These are phyloP conservation scores for Exophiala dermatitidis DNA, from an alignment of 2,329 filamentous ascomycete species.

Conservation along the genomic window DNA sequence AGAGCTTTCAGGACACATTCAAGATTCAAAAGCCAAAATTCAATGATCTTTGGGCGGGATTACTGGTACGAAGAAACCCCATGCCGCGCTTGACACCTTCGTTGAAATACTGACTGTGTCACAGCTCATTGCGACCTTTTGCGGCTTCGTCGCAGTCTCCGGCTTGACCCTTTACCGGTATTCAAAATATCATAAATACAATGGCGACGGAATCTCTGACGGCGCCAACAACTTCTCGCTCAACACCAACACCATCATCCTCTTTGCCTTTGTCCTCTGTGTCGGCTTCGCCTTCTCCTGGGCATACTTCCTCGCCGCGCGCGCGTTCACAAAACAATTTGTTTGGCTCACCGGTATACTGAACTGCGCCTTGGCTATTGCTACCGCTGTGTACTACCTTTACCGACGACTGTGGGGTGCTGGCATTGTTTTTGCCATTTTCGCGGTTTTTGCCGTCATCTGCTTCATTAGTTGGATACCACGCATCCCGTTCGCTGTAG, in stretches of 20 bases:
- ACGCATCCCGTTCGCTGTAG: slow-evolving; percentile 79
- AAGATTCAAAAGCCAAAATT: slow-evolving; percentile 76
- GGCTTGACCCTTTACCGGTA: slow-evolving; percentile 71
- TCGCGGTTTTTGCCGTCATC: slow-evolving; percentile 69
- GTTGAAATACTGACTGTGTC: not conserved
- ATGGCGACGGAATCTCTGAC: slow-evolving; percentile 67
- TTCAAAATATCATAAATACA: slow-evolving; percentile 53
- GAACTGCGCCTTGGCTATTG: slow-evolving; percentile 78
- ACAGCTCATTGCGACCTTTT: slow-evolving; percentile 62
- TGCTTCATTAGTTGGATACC: slow-evolving; percentile 86
- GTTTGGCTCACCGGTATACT: slow-evolving; percentile 89
- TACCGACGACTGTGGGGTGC: slow-evolving; percentile 68
- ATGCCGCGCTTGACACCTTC: not conserved
- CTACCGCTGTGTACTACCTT: slow-evolving; percentile 80
- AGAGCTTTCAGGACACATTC: slow-evolving; percentile 71
- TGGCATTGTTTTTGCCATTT: slow-evolving; percentile 79
- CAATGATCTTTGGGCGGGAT: slow-evolving; percentile 82
- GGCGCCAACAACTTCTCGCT: slow-evolving; percentile 60
- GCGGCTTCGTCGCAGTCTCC: slow-evolving; percentile 69
- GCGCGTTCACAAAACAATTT: slow-evolving; percentile 76
- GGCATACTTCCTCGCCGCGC: slow-evolving; percentile 66
- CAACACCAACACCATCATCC: slow-evolving; percentile 74
- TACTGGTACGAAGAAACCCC: slow-evolving; percentile 51
- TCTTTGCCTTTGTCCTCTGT: slow-evolving; percentile 71
- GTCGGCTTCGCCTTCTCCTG: slow-evolving; percentile 69